Conservation (phyloP, 148 eudicot species). For the Vaccinium vitisidaea region DNA sequence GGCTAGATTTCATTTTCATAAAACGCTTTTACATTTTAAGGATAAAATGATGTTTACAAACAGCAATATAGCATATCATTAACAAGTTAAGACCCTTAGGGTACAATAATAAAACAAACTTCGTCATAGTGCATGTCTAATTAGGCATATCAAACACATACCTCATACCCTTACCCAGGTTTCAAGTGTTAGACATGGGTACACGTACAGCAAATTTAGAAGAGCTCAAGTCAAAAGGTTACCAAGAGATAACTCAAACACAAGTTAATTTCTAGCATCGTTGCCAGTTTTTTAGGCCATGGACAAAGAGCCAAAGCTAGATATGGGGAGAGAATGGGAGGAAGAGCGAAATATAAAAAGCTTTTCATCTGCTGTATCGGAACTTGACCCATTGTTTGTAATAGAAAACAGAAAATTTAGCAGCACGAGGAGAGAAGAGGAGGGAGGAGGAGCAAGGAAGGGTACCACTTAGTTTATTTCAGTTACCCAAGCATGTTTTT, state of each 20-base stretch:
- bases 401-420: neutral
- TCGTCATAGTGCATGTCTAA: neutral
- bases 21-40: neutral
- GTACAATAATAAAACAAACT: neutral
- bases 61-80: neutral
- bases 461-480: neutral
- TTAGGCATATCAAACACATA: neutral
- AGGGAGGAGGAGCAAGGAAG: neutral
- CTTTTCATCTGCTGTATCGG: neutral
- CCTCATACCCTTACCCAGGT: neutral
- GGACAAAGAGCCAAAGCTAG: neutral
- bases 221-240: neutral
- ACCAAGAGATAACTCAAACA: neutral
- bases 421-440: constrained; percentile 1
- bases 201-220: neutral
- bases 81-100: neutral
- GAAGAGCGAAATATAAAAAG: neutral
- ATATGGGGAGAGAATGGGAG: neutral
- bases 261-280: neutral
- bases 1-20: neutral
- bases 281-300: neutral
- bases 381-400: neutral
- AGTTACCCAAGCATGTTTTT: constrained; percentile 5
- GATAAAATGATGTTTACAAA: neutral
- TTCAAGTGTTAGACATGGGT: neutral